A percentile compares a stretch with the other conserved stretches of the same genome.
Evolutionary conservation across 139 green algal genomes (phyloP).

Genomic region (Pseudopediastrum boryanum): DNA sequence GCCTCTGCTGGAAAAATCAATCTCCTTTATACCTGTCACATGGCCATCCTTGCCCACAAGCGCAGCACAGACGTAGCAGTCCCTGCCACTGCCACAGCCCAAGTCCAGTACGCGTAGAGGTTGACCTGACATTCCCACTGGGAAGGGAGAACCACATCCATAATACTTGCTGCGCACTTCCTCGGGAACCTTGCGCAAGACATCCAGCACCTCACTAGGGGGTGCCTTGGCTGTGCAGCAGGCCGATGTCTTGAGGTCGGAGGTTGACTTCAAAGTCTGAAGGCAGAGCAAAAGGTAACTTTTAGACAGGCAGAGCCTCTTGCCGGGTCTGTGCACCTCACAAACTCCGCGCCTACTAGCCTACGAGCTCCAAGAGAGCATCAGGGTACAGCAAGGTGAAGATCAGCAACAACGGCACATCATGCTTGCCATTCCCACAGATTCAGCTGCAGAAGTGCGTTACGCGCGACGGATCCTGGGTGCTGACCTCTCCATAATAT

Average conservation of each 20-base stretch:
- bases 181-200: slow-evolving; percentile 52
- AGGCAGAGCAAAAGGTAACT: background rate
- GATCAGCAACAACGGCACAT: too few species aligned
- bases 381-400: background rate
- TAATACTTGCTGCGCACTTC: slow-evolving; percentile 85
- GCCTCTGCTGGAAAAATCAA: too few species aligned
- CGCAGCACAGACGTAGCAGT: slow-evolving; percentile 91
- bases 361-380: background rate
- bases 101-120: slow-evolving; percentile 60
- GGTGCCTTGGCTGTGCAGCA: slow-evolving; percentile 81
- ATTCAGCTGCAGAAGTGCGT: background rate
- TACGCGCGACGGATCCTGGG: background rate
- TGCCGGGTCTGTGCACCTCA: background rate
- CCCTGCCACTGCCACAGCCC: slow-evolving; percentile 85
- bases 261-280: slow-evolving; percentile 61
- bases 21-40: slow-evolving; percentile 59
- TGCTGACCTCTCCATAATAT: slow-evolving; percentile 85
- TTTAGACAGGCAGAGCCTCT: background rate
- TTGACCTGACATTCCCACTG: slow-evolving; percentile 77
- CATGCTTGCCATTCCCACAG: background rate
- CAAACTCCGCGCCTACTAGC: background rate
- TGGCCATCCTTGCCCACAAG: slow-evolving; percentile 85
- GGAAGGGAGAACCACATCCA: slow-evolving; percentile 93
- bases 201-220: slow-evolving; percentile 39
- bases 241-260: slow-evolving; percentile 88